phyloP scores from a whole-genome alignment of 768 basidiomycete genomes.

The Jaapia argillacea region DNA sequence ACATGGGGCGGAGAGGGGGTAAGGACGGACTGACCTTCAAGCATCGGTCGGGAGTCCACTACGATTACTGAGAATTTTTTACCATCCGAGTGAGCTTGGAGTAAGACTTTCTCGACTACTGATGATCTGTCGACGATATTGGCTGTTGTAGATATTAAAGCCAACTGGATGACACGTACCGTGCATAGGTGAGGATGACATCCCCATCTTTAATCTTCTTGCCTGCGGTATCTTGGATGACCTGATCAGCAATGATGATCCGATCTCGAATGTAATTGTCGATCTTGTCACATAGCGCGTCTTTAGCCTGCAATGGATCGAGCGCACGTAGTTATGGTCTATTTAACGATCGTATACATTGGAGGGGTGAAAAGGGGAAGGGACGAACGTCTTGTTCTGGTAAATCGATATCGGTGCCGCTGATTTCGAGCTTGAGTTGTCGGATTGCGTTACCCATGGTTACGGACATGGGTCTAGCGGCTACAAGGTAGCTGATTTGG shows the following conservation, averaged over 20 bases:
- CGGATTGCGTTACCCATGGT: slow-evolving; percentile 94
- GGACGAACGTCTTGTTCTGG: slow-evolving; percentile 84
- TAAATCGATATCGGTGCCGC: slow-evolving; percentile 83
- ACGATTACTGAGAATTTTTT: slow-evolving; percentile 85
- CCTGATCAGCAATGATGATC: slow-evolving; percentile 86
- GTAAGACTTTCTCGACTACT: slow-evolving; percentile 82
- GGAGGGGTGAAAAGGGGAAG: too few relatives aligned
- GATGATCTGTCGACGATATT: slow-evolving; percentile 58
- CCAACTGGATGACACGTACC: slow-evolving; percentile 33
- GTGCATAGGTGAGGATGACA: slow-evolving; percentile 86
- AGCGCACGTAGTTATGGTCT: too few relatives aligned
- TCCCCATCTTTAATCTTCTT: slow-evolving; percentile 95
- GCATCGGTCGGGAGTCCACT: slow-evolving; percentile 88
- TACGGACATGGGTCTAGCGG: slow-evolving; percentile 83
- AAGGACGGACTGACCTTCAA: slow-evolving; percentile 64
- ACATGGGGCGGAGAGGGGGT: too few relatives aligned
- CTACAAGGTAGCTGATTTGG: slow-evolving; percentile 85
- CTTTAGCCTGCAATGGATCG: slow-evolving; percentile 60
- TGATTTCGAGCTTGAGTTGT: slow-evolving; percentile 93
- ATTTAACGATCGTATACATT: too few relatives aligned
- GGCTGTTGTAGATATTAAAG: slow-evolving; percentile 1
- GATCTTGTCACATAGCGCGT: slow-evolving; percentile 72
- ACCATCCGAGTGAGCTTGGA: slow-evolving; percentile 65
- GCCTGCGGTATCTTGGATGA: slow-evolving; percentile 81
- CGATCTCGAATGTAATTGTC: slow-evolving; percentile 91